Evolutionary conservation across 805 yeast species (phyloP).

Genomic region (Yarrowia keelungensis): DNA sequence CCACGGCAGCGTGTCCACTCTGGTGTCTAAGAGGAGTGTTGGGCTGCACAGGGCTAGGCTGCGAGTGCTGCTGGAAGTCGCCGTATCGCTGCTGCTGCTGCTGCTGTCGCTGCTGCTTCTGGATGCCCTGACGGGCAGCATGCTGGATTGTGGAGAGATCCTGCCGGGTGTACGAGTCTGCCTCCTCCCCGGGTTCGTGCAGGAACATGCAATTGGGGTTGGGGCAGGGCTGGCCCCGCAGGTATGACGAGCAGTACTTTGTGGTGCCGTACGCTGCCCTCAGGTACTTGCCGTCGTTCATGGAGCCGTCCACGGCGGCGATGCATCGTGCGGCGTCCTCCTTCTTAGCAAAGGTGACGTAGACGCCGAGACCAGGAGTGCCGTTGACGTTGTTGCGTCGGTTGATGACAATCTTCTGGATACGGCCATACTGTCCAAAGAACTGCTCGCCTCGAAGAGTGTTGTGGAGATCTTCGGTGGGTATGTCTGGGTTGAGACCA

Average conservation of each 20-base stretch:
- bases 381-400: constrained; percentile 65
- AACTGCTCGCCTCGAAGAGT: constrained; percentile 87
- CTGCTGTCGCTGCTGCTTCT: constrained; percentile 39
- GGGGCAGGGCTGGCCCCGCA: constrained; percentile 95
- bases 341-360: constrained; percentile 89
- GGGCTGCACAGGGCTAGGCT: constrained; percentile 26
- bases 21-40: constrained; percentile 28
- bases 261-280: constrained; percentile 99
- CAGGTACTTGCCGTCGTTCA: constrained; percentile 87
- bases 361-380: constrained; percentile 87
- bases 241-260: constrained; percentile 94
- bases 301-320: constrained; percentile 87
- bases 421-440: constrained; percentile 98
- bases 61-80: constrained; percentile 31
- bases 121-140: constrained; percentile 49
- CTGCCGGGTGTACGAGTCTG: constrained; percentile 92
- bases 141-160: constrained; percentile 75
- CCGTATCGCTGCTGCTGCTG: constrained; percentile 32
- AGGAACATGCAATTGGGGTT: constrained; percentile 98
- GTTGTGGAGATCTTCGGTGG: constrained; percentile 83
- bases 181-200: constrained; percentile 99
- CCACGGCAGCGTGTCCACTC: constrained; percentile 40
- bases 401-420: constrained; percentile 91
- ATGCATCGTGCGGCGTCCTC: constrained; percentile 97
- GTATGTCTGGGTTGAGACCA: constrained; percentile 86